Conservation (phyloP, 2,329 filamentous ascomycete species). For the Coniosporium tulheliwenetii region DNA sequence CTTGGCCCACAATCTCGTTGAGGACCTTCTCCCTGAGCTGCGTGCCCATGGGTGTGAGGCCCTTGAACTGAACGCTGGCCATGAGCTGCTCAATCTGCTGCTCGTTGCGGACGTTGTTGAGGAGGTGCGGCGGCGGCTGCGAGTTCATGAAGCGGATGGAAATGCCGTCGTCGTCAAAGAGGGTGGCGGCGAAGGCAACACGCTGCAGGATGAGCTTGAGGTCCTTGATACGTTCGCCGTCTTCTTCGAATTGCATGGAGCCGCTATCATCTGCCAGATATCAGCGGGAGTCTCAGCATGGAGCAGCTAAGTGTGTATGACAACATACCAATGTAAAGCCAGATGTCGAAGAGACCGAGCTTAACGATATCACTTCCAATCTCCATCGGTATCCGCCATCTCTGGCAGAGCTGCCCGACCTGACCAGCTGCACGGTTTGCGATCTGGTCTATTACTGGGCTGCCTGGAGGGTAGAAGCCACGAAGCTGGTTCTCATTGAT, state of each 20-base stretch:
- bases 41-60: conserved; percentile 51
- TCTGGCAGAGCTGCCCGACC: conserved; percentile 38
- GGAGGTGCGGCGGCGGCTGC: conserved; percentile 27
- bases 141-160: conserved; percentile 57
- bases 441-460: conserved; percentile 33
- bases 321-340: conserved; percentile 39
- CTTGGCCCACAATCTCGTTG: conserved; percentile 42
- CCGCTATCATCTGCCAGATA: conserved; percentile 44
- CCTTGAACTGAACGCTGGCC: conserved; percentile 43
- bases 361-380: conserved; percentile 49
- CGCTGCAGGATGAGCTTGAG: conserved; percentile 47
- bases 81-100: conserved; percentile 44
- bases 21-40: conserved; percentile 47
- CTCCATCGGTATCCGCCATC: conserved; percentile 42
- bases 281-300: conserved; percentile 4
- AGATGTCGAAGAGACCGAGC: conserved; percentile 44
- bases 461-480: conserved; percentile 41
- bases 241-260: conserved; percentile 54
- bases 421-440: conserved; percentile 32
- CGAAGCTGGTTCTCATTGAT: conserved; percentile 47
- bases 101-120: conserved; percentile 40
- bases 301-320: background rate
- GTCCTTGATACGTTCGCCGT: conserved; percentile 50
- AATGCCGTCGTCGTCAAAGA: conserved; percentile 57
- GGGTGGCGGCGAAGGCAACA: conserved; percentile 47